A percentile compares a stretch with the other conserved stretches of the same genome.
These are phyloP conservation scores for Phaeodactylum tricornutum DNA, from an alignment of 108 stramenopile genomes.

Conservation along the genomic window DNA sequence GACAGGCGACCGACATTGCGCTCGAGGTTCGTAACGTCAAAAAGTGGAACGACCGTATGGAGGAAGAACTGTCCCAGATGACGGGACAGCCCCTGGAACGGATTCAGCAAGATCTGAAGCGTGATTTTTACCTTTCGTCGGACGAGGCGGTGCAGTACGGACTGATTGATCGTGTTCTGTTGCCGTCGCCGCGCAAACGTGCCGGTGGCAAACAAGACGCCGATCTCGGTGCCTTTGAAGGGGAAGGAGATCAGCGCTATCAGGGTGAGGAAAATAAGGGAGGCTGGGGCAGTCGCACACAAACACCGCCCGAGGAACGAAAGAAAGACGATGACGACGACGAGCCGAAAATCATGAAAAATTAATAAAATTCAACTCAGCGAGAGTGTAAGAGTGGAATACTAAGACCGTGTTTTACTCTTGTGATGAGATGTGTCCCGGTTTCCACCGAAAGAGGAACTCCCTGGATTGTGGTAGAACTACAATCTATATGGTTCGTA, in stretches of 20 bases:
- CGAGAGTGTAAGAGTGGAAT: too few species aligned
- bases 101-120: constrained; percentile 72
- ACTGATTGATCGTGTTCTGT: constrained; percentile 71
- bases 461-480: too few species aligned
- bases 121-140: constrained; percentile 90
- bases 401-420: too few species aligned
- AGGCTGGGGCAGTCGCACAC: constrained; percentile 28
- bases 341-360: constrained; percentile 52
- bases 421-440: too few species aligned
- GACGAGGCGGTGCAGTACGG: constrained; percentile 88
- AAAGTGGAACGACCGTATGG: constrained; percentile 64
- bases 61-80: constrained; percentile 53
- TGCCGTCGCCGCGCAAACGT: constrained; percentile 51
- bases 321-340: constrained; percentile 36
- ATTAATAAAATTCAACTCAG: constrained; percentile 35
- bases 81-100: constrained; percentile 70
- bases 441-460: too few species aligned
- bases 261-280: constrained; percentile 37
- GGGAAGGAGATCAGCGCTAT: constrained; percentile 65
- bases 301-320: constrained; percentile 4
- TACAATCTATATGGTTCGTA: too few species aligned
- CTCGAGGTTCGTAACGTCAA: constrained; percentile 72
- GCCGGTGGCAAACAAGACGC: constrained; percentile 38
- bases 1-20: constrained; percentile 86
- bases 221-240: constrained; percentile 70